These are phyloP conservation scores for Globisporangium recalcitrans DNA, from an alignment of 352 stramenopile genomes.

Conservation along the genomic window DNA sequence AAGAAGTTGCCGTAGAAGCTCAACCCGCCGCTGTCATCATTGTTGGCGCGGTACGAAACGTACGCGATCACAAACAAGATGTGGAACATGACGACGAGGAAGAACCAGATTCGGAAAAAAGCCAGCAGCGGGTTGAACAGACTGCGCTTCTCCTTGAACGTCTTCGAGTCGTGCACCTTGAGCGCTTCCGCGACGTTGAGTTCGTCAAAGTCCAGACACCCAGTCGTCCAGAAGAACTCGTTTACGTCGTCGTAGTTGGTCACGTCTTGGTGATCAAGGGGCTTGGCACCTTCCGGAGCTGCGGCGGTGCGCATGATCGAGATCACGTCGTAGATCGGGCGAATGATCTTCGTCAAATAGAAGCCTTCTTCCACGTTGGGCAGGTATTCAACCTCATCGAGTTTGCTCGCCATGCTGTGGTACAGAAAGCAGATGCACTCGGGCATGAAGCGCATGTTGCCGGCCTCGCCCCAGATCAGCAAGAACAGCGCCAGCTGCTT, in stretches of 20 bases:
- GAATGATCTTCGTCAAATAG: constrained; percentile 65
- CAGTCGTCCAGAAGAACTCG: constrained; percentile 80
- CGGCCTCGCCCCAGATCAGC: constrained; percentile 78
- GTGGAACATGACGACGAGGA: constrained; percentile 73
- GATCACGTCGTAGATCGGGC: constrained; percentile 73
- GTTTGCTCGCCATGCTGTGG: constrained; percentile 66
- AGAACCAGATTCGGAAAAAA: constrained; percentile 84
- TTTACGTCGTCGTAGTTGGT: constrained; percentile 89
- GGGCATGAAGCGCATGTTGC: constrained; percentile 85
- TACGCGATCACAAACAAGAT: constrained; percentile 60
- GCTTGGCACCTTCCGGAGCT: constrained; percentile 30
- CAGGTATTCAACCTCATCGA: constrained; percentile 54
- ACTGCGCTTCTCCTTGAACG: constrained; percentile 84
- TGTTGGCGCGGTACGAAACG: constrained; percentile 60
- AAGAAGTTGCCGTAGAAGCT: constrained; percentile 68
- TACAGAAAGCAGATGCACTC: constrained; percentile 88
- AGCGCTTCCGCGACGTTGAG: constrained; percentile 61
- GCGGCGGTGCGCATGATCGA: constrained; percentile 62
- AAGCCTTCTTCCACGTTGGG: constrained; percentile 44
- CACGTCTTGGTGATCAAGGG: constrained; percentile 74
- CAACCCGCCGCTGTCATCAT: constrained; percentile 37
- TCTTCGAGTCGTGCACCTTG: constrained; percentile 66
- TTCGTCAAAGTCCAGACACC: constrained; percentile 69
- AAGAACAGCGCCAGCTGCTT: constrained; percentile 77
- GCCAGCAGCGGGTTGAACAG: constrained; percentile 81